These are phyloP conservation scores for Sporothrix curviconia DNA, from an alignment of 2,329 filamentous ascomycete species.

Conservation along the genomic window DNA sequence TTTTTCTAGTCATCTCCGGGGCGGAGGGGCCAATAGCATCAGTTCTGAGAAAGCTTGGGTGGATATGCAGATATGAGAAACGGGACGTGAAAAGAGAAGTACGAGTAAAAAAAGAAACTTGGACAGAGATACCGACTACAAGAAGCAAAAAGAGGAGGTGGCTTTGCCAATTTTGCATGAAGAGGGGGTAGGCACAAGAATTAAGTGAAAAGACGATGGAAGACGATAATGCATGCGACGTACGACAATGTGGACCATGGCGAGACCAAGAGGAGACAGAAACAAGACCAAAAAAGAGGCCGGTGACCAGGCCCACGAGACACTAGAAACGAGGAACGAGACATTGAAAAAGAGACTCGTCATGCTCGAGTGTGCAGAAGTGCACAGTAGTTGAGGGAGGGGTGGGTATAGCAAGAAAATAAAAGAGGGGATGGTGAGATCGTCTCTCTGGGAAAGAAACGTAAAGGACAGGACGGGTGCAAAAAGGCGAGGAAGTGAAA, in stretches of 20 bases:
- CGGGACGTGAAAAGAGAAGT: not conserved
- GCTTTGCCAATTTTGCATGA: slow-evolving; percentile 1
- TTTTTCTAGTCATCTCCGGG: not conserved
- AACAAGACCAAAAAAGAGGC: not conserved
- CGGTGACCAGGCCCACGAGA: not conserved
- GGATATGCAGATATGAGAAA: not conserved
- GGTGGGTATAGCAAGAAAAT: not conserved
- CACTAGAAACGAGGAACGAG: not conserved
- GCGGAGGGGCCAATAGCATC: not conserved
- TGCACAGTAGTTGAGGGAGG: not conserved
- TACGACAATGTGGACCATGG: not conserved
- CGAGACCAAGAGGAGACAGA: not conserved
- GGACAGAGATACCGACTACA: no score
- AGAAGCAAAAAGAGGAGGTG: not conserved
- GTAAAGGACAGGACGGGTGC: not conserved
- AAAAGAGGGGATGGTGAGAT: slow-evolving; percentile 5
- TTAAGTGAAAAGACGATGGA: not conserved
- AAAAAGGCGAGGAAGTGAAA: no score
- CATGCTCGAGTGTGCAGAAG: no score
- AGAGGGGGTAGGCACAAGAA: not conserved
- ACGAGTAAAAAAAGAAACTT: no score
- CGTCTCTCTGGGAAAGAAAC: not conserved
- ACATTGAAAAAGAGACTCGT: not conserved
- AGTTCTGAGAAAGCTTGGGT: not conserved
- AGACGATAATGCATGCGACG: not conserved